Evolutionary conservation across 345 rosid species (phyloP), one percentile per base, ranked within the genome.

Genomic region (Gynandropsis gynandra): DNA sequence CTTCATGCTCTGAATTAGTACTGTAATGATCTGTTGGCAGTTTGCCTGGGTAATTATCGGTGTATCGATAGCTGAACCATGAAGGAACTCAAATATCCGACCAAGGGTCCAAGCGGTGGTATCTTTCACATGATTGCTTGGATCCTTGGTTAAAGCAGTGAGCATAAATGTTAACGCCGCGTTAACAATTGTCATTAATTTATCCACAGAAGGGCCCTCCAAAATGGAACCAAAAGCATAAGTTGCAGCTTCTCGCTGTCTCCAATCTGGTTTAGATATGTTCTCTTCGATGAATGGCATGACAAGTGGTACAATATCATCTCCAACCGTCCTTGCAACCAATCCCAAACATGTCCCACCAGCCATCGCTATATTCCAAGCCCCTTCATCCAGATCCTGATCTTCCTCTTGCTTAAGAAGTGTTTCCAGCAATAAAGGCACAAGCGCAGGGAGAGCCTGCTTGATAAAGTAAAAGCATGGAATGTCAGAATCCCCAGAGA

Each of bases 1-100:
- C 44, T 75, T 80, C 87, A 83, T 83, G 56, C 79, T 63, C 55
- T 80, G 84, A 54, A 83, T 71, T 20, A 83, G 74, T 32, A 83
- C 92, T 4, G 82, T 80, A 12, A 80, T 66, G 16, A 83, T 83
- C 56, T 78, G 92, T 61, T 83, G 92, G 68, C 92, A 83, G 74
- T 83, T 83, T 21, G 70, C 76, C 51, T 61, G 82, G 18, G 78
- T 78, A 45, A 83, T 78, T 58, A 83, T 71, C 9, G 84, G 80
- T 39, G 82, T 65, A 62, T 66, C 87, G 10, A 78, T 21, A 42
- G 77, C 67, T 54, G 87, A 83, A 55, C 92, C 87, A 60, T 78
- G 87, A 9, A 83, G 78, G 34, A 80, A 83, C 65, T 83, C 92
- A 54, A 83, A 83, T 52, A 83, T 83, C 58, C 92, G 74, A 16